Conservation (phyloP, 306 rosid species). For the Begonia peltatifolia region DNA sequence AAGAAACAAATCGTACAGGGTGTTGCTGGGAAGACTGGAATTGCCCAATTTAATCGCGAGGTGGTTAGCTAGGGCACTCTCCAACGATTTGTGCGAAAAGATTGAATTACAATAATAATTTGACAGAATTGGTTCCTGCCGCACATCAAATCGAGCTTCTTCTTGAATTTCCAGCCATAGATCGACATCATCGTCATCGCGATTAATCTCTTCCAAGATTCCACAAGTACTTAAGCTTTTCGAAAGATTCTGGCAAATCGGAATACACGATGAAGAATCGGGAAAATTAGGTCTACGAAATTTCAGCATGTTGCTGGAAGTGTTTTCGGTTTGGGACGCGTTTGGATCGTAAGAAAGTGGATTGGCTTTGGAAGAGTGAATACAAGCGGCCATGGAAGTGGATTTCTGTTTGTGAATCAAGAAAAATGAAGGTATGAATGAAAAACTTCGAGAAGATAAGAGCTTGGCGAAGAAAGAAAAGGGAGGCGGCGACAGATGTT, state of each 20-base stretch:
- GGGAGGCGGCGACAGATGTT: not conserved
- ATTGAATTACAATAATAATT: constrained; percentile 4
- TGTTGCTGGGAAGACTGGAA: constrained; percentile 1
- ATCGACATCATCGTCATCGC: constrained; percentile 13
- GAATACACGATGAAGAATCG: constrained; percentile 17
- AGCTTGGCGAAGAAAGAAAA: constrained; percentile 2
- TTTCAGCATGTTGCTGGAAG: constrained; percentile 9
- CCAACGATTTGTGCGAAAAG: constrained; percentile 13
- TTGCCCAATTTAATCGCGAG: constrained; percentile 9
- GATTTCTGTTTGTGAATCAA: constrained; percentile 4
- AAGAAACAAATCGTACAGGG: constrained; percentile 7
- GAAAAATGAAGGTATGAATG: constrained; percentile 4
- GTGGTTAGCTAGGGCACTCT: constrained; percentile 5
- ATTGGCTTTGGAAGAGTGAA: constrained; percentile 19
- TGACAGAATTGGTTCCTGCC: constrained; percentile 7
- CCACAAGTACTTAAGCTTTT: constrained; percentile 13
- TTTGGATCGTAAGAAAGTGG: constrained; percentile 36
- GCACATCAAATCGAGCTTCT: constrained; percentile 6
- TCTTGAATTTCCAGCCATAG: constrained; percentile 29
- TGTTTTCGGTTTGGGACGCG: constrained; percentile 11
- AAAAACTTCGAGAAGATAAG: constrained; percentile 5
- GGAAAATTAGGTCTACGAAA: constrained; percentile 23
- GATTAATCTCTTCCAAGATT: constrained; percentile 12
- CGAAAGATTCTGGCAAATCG: constrained; percentile 18
- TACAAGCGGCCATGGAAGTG: constrained; percentile 36